Evolutionary conservation across 768 basidiomycete genomes (phyloP), one percentile per base, ranked within the genome.

Genomic region (Tubosaeta sp.): DNA sequence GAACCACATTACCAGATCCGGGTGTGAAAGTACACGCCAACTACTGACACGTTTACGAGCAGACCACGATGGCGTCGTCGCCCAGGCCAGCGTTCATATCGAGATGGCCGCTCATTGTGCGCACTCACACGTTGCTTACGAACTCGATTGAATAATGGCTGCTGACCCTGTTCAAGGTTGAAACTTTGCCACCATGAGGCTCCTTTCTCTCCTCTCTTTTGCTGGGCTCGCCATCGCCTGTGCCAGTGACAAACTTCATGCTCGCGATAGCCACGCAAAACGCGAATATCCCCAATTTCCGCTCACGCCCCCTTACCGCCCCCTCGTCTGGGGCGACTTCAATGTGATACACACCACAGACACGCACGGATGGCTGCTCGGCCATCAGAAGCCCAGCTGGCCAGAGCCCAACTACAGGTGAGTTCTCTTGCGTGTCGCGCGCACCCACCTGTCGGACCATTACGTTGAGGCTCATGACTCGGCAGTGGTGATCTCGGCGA

Each of bases 321-420:
- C 81, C 21, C 75, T 95, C 13, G 79, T 81, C 46, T 94, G 92
- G 93, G 83, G 86, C n/a, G 90, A 94, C 60, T 76, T 94, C 63
- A 94, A 94, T 63, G 79, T 94, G 59, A 76, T 94, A 41, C 83
- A 86, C 59, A 94, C 90, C 3, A 94, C 93, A 0, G 91, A 94
- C 66, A 87, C 80, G 34, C 85, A 88, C 70, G 81, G 86, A 24
- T 86, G 86, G 86, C 72, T 94, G 4, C 75, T 92, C 32, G 92
- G 92, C 1, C 92, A 95, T 70, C 87, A 90, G 59, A 86, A 90
- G 60, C 16, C 71, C 3, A 77, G 76, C 3, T 82, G 77, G 61
- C 87, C 88, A 0, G 89, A 92, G 59, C 87, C 88, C 0, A 84
- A 86, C 63, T 90, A 87, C 66, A 80, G 78, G 77, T 78, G 49